A percentile compares a stretch with the other conserved stretches of the same genome.
Evolutionary conservation across 495 filamentous ascomycete species (phyloP).

Genomic region (Chaetomium tenue): DNA sequence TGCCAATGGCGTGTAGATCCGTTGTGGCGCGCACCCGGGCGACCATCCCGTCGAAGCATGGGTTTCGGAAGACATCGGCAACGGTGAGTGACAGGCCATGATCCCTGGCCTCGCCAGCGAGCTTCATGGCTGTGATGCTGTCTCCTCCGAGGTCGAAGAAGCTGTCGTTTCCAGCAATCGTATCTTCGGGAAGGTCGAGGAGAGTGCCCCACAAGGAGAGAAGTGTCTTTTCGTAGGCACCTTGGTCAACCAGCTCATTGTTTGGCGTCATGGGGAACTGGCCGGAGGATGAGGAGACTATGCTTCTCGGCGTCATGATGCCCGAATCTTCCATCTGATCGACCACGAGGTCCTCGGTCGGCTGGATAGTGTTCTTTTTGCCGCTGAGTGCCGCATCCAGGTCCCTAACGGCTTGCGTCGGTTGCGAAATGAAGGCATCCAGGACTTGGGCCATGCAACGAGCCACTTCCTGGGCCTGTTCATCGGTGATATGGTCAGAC

Average conservation of each 20-base stretch:
- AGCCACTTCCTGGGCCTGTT: conserved; percentile 50
- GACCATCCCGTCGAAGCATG: conserved; percentile 24
- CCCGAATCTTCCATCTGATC: background rate
- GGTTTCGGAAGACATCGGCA: conserved; percentile 44
- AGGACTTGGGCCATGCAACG: conserved; percentile 48
- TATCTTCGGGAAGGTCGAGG: conserved; percentile 25
- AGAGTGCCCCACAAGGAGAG: conserved; percentile 28
- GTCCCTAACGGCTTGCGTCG: conserved; percentile 15
- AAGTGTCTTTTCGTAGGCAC: conserved; percentile 28
- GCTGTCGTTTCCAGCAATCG: conserved; percentile 48
- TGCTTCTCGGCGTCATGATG: background rate
- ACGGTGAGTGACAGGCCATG: conserved; percentile 53
- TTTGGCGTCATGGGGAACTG: background rate
- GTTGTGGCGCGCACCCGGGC: conserved; percentile 1
- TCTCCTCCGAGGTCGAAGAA: conserved; percentile 66
- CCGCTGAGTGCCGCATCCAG: conserved; percentile 15
- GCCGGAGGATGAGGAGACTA: conserved; percentile 11
- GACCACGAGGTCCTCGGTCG: background rate
- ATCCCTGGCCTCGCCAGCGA: conserved; percentile 53
- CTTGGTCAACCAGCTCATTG: background rate
- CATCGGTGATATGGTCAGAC: conserved; percentile 44
- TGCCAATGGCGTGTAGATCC: background rate
- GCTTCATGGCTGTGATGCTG: conserved; percentile 61
- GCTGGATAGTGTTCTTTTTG: background rate
- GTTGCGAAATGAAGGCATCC: conserved; percentile 41